Conservation (phyloP, 192 early-diverging fungal species). For the Coemansia sp. region DNA sequence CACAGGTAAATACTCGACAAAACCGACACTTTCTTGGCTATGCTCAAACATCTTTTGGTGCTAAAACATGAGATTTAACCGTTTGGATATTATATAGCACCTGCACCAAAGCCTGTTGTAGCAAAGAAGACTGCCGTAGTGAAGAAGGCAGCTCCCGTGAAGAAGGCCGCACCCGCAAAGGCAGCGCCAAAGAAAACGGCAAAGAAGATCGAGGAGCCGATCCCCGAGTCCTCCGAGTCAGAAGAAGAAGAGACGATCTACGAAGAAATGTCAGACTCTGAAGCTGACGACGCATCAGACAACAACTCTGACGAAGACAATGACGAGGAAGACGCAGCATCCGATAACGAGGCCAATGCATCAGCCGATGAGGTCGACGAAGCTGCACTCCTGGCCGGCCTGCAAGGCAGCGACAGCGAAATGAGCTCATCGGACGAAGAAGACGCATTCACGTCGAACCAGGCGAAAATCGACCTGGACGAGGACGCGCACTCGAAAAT, state of each 20-base stretch:
- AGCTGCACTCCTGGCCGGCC: constrained; percentile 43
- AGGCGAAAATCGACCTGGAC: constrained; percentile 26
- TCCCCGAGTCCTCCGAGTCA: background rate
- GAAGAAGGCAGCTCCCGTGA: background rate
- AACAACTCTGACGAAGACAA: constrained; percentile 25
- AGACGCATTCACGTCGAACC: constrained; percentile 18
- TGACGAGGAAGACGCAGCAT: constrained; percentile 9
- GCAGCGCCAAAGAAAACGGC: constrained; percentile 16
- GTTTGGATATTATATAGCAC: background rate
- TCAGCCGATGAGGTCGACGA: constrained; percentile 38
- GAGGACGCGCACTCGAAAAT: constrained; percentile 12
- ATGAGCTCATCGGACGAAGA: constrained; percentile 31
- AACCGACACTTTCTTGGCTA: background rate
- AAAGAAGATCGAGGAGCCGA: constrained; percentile 9
- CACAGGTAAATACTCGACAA: constrained; percentile 14
- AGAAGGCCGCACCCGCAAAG: constrained; percentile 6
- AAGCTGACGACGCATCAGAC: constrained; percentile 30
- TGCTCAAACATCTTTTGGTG: background rate
- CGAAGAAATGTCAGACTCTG: constrained; percentile 46
- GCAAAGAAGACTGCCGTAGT: background rate
- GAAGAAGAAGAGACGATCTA: constrained; percentile 51
- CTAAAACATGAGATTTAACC: background rate
- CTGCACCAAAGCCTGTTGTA: background rate
- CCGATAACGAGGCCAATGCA: constrained; percentile 14
- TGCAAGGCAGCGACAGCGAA: constrained; percentile 44